These are phyloP conservation scores for Monotropa hypopitys DNA, from an alignment of 179 eudicot species.

Conservation along the genomic window DNA sequence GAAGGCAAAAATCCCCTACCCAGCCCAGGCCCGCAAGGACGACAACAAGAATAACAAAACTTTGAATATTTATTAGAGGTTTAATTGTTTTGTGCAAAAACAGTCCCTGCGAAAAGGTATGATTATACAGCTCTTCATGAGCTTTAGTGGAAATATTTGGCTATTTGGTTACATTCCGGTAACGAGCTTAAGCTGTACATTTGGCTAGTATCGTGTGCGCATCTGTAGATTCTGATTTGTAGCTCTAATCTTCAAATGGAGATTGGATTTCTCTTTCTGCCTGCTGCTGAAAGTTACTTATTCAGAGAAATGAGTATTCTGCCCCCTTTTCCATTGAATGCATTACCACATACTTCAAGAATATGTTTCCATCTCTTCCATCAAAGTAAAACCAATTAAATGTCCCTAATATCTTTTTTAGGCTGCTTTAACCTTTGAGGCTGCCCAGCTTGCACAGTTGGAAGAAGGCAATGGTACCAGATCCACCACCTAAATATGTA, in stretches of 20 bases:
- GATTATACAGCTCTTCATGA: not conserved
- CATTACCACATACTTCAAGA: not conserved
- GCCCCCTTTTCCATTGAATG: not conserved
- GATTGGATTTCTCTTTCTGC: not conserved
- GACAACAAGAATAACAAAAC: not conserved
- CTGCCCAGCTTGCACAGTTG: not conserved
- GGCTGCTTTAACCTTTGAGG: not conserved
- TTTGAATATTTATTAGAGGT: too few species aligned
- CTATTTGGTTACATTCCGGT: not conserved
- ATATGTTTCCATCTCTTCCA: not conserved
- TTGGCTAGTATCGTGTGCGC: not conserved
- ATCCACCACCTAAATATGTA: not conserved
- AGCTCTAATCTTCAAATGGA: not conserved
- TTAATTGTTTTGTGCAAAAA: not conserved
- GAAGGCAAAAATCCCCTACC: not conserved
- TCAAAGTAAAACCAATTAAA: not conserved
- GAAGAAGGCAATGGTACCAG: not conserved
- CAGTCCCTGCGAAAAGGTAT: not conserved
- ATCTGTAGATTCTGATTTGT: not conserved
- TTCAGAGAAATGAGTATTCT: not conserved
- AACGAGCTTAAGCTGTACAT: not conserved
- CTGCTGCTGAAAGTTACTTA: not conserved
- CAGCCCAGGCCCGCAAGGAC: not conserved
- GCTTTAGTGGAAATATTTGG: not conserved
- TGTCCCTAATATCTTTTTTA: not conserved